A percentile compares a stretch with the other conserved stretches of the same genome.
phyloP scores from a whole-genome alignment of 2,329 filamentous ascomycete genomes.

The Akanthomyces uredinophilus region DNA sequence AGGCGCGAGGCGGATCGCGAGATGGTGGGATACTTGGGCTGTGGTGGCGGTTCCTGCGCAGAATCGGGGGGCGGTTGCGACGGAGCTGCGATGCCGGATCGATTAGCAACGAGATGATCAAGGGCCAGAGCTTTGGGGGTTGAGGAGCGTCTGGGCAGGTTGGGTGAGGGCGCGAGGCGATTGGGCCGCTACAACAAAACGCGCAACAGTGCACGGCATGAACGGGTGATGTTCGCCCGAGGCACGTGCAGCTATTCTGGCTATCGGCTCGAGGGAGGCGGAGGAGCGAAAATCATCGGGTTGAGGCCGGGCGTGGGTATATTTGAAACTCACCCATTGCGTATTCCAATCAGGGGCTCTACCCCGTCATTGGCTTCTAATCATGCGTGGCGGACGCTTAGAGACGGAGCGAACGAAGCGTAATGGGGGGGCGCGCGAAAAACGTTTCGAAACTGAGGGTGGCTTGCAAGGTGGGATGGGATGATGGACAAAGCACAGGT shows the following conservation, averaged over 20 bases:
- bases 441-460: constrained; percentile 6
- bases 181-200: not conserved
- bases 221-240: constrained; percentile 4
- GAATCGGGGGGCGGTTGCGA: constrained; percentile 12
- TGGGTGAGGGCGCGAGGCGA: not conserved
- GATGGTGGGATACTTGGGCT: constrained; percentile 1
- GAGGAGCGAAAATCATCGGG: not conserved
- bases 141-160: not conserved
- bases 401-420: not conserved
- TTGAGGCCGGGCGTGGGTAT: not conserved
- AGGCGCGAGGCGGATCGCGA: constrained; percentile 13
- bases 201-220: not conserved
- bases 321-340: constrained; percentile 13
- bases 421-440: not conserved
- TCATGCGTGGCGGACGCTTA: constrained; percentile 14
- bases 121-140: not conserved
- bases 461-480: constrained; percentile 5
- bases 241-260: constrained; percentile 1
- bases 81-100: constrained; percentile 1
- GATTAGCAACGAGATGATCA: not conserved
- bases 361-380: constrained; percentile 11
- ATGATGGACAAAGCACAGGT: not conserved
- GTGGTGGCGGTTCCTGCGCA: constrained; percentile 1
- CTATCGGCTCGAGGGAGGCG: not conserved
- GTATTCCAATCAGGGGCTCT: constrained; percentile 11